phyloP scores from a whole-genome alignment of 2,329 filamentous ascomycete genomes.

The Xylaria sp. region DNA sequence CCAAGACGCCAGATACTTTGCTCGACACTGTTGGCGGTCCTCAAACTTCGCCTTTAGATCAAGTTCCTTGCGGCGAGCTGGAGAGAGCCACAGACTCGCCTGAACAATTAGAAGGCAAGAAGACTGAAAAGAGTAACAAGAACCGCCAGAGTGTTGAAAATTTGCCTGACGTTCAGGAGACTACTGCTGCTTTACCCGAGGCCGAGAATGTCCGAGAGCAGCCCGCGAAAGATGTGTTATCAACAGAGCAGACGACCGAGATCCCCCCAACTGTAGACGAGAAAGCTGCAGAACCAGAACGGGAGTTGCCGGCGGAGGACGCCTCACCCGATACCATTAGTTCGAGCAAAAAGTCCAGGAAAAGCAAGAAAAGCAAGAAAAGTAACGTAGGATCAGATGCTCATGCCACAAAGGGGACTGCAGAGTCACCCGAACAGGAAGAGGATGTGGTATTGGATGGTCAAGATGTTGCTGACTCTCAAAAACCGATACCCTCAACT shows the following conservation, averaged over 20 bases:
- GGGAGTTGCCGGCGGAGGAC: conserved; percentile 13
- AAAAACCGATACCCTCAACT: conserved; percentile 8
- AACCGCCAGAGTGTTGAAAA: conserved; percentile 30
- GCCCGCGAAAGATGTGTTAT: conserved; percentile 5
- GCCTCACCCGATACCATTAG: conserved; percentile 23
- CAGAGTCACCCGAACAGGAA: conserved; percentile 12
- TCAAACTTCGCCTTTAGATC: conserved; percentile 1
- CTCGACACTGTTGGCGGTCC: background rate
- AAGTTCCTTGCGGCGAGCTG: conserved; percentile 21
- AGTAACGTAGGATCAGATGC: conserved; percentile 10
- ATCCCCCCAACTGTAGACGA: background rate
- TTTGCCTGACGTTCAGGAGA: conserved; percentile 8
- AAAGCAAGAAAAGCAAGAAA: conserved; percentile 32
- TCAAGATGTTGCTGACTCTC: conserved; percentile 4
- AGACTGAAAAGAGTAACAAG: conserved; percentile 43
- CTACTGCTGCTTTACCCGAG: background rate
- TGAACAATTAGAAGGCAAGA: conserved; percentile 37
- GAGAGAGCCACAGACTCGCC: conserved; percentile 36
- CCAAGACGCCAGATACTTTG: conserved; percentile 15
- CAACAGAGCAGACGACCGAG: conserved; percentile 12
- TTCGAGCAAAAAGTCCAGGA: conserved; percentile 34
- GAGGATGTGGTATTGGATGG: conserved; percentile 2
- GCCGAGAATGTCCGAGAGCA: conserved; percentile 19
- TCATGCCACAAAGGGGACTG: background rate
- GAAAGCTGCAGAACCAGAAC: conserved; percentile 10